Base-by-base conservation (phyloP, 208 protist species). In the Acanthamoeba polyphaga region DNA sequence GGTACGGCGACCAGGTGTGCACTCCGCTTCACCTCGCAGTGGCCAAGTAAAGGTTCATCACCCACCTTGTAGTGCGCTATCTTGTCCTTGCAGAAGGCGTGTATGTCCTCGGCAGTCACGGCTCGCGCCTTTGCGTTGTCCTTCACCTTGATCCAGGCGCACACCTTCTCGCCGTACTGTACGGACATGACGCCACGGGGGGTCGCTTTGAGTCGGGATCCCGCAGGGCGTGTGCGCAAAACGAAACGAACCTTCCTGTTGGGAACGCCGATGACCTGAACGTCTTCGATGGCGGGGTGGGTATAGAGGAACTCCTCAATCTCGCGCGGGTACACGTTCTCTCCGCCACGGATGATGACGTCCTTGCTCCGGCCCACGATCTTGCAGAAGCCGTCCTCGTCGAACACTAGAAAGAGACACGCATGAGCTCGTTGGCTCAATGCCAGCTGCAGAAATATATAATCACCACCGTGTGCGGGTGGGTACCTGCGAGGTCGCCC, bases 321-420 rank as follows among this genome's bases (percentile, higher is more conserved):
- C 78, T 98, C 97, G 12, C 95, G 19, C 32, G 97, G 97, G 49
- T 93, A 97, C 46, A 98, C 97, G 87, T 98, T 98, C 84, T 98
- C 97, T 1, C 97, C 97, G 64, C 97, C 97, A 27, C 97, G 62
- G 51, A 98, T 98, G 60, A 98, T 97, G 60, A 98, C 96, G 72
- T 98, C 97, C 95, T 97, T 97, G 55, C 53, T 91, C 58, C 96
- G 89, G 17, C 97, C 97, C 38, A 97, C 96, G 62, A 98, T 97
- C 19, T 70, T 64, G 51, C 55, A 89, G 93, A 97, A 98, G 12
- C 97, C 97, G 13, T 97, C 53, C 15, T 95, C 72, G 80, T 98
- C 96, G 5, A 98, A 95, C 34, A 94, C 90, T 94, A 58, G 53
- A 58, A 58, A n/a, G 9, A 22, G 43, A 92, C n/a, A 92, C 0